phyloP scores from a whole-genome alignment of 2,329 filamentous ascomycete genomes.

The Cladorrhinum sp. region DNA sequence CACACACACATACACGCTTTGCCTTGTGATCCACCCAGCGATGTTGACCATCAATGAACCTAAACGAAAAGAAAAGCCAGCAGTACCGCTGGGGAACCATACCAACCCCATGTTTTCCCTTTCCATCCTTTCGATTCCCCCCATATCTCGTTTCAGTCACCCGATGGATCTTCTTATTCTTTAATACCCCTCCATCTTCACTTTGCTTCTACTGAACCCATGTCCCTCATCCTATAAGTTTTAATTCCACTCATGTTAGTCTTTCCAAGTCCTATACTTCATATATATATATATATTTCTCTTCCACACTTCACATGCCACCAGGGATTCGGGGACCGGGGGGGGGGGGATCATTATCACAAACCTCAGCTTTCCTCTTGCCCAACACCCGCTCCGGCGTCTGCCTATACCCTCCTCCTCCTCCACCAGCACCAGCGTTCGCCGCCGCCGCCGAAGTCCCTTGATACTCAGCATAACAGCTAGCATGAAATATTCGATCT shows the following conservation, averaged over 20 bases:
- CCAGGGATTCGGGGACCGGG: too few species aligned
- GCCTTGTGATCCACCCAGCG: too few species aligned
- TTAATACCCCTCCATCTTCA: background rate
- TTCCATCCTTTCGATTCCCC: too few species aligned
- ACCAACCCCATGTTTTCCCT: background rate
- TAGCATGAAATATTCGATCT: conserved; percentile 81
- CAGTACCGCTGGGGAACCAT: too few species aligned
- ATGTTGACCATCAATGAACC: too few species aligned
- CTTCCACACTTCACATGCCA: background rate
- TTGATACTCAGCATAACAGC: conserved; percentile 75
- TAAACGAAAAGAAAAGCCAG: too few species aligned
- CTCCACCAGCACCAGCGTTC: background rate
- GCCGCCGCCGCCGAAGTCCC: conserved; percentile 40
- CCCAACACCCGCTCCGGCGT: conserved; percentile 66
- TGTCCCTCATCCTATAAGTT: background rate
- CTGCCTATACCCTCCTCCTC: background rate
- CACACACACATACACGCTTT: too few species aligned
- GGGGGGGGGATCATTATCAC: background rate
- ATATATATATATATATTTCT: too few species aligned
- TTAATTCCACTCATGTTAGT: too few species aligned
- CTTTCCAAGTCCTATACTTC: background rate
- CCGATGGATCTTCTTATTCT: too few species aligned
- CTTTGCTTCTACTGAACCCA: background rate
- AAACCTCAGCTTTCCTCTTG: conserved; percentile 69
- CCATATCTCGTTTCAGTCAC: too few species aligned